Evolutionary conservation across 768 basidiomycete genomes (phyloP).

Genomic region (Agrocybe chaxingu): DNA sequence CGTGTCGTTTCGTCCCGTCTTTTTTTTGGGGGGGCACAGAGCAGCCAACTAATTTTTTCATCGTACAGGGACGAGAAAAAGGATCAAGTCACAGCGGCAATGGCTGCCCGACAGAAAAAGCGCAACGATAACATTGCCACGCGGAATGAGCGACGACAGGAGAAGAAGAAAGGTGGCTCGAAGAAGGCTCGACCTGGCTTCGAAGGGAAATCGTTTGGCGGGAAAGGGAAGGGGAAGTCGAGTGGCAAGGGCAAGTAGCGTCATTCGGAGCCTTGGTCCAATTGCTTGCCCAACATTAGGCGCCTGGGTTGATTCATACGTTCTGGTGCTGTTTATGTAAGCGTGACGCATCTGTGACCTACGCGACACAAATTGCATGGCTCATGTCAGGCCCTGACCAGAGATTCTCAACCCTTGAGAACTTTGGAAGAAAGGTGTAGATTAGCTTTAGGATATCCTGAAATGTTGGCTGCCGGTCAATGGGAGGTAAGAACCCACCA

Average conservation of each 20-base stretch:
- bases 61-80: constrained; percentile 79
- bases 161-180: constrained; percentile 46
- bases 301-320: neutral
- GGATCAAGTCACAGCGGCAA: constrained; percentile 65
- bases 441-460: too few relatives aligned
- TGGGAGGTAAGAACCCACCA: too few relatives aligned
- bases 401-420: too few relatives aligned
- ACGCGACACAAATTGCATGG: too few relatives aligned
- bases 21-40: neutral
- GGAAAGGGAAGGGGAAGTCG: constrained; percentile 44
- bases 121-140: constrained; percentile 85
- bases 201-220: constrained; percentile 74
- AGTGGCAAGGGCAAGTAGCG: constrained; percentile 30
- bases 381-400: too few relatives aligned
- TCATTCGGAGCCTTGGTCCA: neutral
- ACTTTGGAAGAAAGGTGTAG: too few relatives aligned
- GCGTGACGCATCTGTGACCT: too few relatives aligned
- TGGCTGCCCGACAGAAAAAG: constrained; percentile 90
- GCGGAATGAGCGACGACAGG: constrained; percentile 75
- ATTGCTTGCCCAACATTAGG: too few relatives aligned
- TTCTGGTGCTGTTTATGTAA: too few relatives aligned
- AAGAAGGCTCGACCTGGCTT: constrained; percentile 78
- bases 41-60: neutral
- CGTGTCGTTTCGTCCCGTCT: constrained; percentile 22
- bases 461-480: too few relatives aligned